Evolutionary conservation across 176 grass and related monocot genomes (phyloP), one percentile per base, ranked within the genome.

Genomic region (Triticum monococcum): DNA sequence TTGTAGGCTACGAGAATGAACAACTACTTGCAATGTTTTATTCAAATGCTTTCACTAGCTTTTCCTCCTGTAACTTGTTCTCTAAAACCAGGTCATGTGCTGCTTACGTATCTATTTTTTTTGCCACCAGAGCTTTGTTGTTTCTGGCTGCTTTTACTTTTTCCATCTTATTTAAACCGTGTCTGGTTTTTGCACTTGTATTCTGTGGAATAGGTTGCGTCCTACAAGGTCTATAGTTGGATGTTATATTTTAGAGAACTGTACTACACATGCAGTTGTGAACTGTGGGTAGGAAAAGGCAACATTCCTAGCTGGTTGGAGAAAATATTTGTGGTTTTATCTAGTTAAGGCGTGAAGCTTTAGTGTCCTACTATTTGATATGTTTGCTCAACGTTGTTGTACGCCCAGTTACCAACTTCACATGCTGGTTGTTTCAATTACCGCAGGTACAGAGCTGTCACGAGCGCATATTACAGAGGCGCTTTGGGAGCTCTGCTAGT

Each of bases 401-500:
- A 45, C 11, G 41, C 38, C 20, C 11, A 37, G 33, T 59, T 71
- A 37, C 7, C 46, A 75, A 60, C 22, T 70, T 43, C 30, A 77
- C 61, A 77, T 76, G 32, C 36, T 54, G 6, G 26, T 88, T 70
- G 23, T 68, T 70, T 84, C 12, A 25, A 81, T 9, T 48, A 43
- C 63, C 32, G 31, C 82, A 90, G 89, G 89, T 90, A 87, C 60
- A 73, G 89, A 79, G 89, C 89, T 90, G 89, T 90, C 56, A 90
- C 89, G n/a, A 90, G 89, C 12, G 89, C 89, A 11, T 90, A 90
- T 57, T 90, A 90, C 66, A 90, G 89, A 87, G 89, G 89, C 4
- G 89, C 89, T 2, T 41, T 90, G 66, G 89, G 89, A 43, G 89
- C 89, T 86, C 79, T 90, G 54, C 89, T 90, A 43, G 89, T 90